Evolutionary conservation across 495 filamentous ascomycete species (phyloP), one percentile per base, ranked within the genome.

Genomic region (Chaetomium cochliodes): DNA sequence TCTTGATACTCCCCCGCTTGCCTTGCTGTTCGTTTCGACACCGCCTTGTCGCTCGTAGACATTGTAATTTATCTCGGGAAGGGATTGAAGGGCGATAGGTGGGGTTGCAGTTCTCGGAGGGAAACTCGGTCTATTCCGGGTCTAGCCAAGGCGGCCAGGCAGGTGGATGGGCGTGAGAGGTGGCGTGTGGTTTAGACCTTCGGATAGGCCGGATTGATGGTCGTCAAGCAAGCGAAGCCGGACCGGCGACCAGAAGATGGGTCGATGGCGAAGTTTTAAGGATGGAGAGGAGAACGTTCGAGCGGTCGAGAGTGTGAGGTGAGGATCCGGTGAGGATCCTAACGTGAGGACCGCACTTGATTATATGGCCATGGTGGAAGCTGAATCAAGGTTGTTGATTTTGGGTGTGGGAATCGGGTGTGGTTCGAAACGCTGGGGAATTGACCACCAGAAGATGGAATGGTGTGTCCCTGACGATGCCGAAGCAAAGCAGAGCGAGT

Each of bases 11-110:
- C 53, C 25, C 47, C 11, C 12, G 39, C 20, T 20, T 65, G 61
- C 25, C 69, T 65, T 13, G 55, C 64, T 23, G 67, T 73, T 11
- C 73, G 63, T 60, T 73, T 75, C 12, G 68, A 72, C 51, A 73
- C 65, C 41, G 54, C 62, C 60, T 70, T 68, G 20, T 46, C 57
- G 18, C 62, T 55, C 9, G 54, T 44, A 0, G 62, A 52, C 72
- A 74, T 74, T 13, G 57, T 58, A 58, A 20, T 49, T 15, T 11
- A 20, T 18, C 15, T 16, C 13, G 9, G 22, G 18, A 37, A 37
- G 33, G 25, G 8, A 26, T 28, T 53, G 22, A 33, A 39, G 39
- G 62, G 51, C 37, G 28, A 16, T 11, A 1, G 11, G 26, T 22
- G 20, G 26, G 12, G 50, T 49, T 46, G 39, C 46, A 41, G 25